Evolutionary conservation across 2,329 filamentous ascomycete species (phyloP).

Genomic region (Aspergillus transmontanensis): DNA sequence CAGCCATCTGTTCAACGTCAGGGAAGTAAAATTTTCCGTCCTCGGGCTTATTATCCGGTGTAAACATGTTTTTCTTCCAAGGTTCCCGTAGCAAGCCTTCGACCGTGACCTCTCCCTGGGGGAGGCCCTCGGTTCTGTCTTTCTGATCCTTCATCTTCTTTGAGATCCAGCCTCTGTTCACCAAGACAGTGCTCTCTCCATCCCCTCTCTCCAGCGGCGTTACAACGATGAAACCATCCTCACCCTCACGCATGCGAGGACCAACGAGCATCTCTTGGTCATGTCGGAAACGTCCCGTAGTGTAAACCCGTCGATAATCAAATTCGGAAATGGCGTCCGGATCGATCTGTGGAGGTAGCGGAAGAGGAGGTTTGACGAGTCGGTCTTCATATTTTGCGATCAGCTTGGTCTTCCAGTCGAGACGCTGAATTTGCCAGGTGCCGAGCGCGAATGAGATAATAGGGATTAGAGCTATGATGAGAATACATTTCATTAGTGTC

Average conservation of each 20-base stretch:
- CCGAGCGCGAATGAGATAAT: slow-evolving; percentile 87
- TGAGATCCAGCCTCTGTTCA: slow-evolving; percentile 90
- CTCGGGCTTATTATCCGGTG: slow-evolving; percentile 83
- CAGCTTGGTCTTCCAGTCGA: slow-evolving; percentile 91
- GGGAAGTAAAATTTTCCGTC: slow-evolving; percentile 92
- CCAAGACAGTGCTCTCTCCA: slow-evolving; percentile 69
- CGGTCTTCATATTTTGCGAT: slow-evolving; percentile 92
- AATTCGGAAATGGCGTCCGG: slow-evolving; percentile 82
- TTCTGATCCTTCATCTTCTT: slow-evolving; percentile 71
- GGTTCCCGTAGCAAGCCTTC: slow-evolving; percentile 85
- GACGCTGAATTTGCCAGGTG: slow-evolving; percentile 91
- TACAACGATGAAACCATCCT: slow-evolving; percentile 87
- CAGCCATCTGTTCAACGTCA: slow-evolving; percentile 89
- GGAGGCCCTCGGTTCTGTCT: slow-evolving; percentile 65
- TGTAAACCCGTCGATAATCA: slow-evolving; percentile 83
- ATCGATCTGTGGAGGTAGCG: slow-evolving; percentile 81
- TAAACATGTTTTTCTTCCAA: slow-evolving; percentile 98
- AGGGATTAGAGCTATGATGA: slow-evolving; percentile 73
- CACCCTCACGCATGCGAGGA: slow-evolving; percentile 82
- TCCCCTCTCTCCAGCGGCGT: slow-evolving; percentile 79
- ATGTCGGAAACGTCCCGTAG: slow-evolving; percentile 74
- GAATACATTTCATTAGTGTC: slow-evolving; percentile 10
- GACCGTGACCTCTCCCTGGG: slow-evolving; percentile 71
- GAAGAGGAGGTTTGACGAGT: slow-evolving; percentile 79
- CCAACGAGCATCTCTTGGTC: slow-evolving; percentile 97